A percentile compares a stretch with the other conserved stretches of the same genome.
phyloP scores from a whole-genome alignment of 2,329 filamentous ascomycete genomes.

The Exophiala sp. region DNA sequence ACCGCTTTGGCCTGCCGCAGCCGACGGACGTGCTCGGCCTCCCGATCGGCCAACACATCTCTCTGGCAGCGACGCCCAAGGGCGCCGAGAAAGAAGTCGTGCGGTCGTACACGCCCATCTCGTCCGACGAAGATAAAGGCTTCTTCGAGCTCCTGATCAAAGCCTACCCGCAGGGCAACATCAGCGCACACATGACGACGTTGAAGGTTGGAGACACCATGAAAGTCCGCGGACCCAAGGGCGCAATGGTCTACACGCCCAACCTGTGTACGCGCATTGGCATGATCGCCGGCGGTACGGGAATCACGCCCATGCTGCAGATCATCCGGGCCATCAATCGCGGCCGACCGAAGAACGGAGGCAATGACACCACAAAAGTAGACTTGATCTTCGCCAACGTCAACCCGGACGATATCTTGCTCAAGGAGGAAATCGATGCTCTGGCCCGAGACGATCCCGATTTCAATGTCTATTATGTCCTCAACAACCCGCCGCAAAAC shows the following conservation, averaged over 20 bases:
- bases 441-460: conserved; percentile 69
- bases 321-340: conserved; percentile 85
- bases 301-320: conserved; percentile 98
- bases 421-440: conserved; percentile 83
- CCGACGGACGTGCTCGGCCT: conserved; percentile 80
- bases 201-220: conserved; percentile 80
- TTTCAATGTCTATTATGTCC: conserved; percentile 87
- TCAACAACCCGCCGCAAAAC: conserved; percentile 88
- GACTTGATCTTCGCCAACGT: conserved; percentile 98
- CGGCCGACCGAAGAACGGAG: conserved; percentile 57
- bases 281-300: conserved; percentile 96
- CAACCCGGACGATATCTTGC: conserved; percentile 81
- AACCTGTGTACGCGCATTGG: conserved; percentile 96
- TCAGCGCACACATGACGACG: conserved; percentile 83
- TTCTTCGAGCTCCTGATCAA: conserved; percentile 97
- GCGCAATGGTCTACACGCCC: conserved; percentile 92
- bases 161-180: conserved; percentile 95
- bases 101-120: conserved; percentile 87
- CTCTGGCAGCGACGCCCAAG: conserved; percentile 75
- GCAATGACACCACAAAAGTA: conserved; percentile 79
- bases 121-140: conserved; percentile 79
- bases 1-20: conserved; percentile 82
- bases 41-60: conserved; percentile 98
- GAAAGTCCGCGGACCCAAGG: conserved; percentile 89
- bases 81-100: conserved; percentile 76